Evolutionary conservation across 108 stramenopile genomes (phyloP), one percentile per base, ranked within the genome.

Genomic region (Poteriospumella lacustris): DNA sequence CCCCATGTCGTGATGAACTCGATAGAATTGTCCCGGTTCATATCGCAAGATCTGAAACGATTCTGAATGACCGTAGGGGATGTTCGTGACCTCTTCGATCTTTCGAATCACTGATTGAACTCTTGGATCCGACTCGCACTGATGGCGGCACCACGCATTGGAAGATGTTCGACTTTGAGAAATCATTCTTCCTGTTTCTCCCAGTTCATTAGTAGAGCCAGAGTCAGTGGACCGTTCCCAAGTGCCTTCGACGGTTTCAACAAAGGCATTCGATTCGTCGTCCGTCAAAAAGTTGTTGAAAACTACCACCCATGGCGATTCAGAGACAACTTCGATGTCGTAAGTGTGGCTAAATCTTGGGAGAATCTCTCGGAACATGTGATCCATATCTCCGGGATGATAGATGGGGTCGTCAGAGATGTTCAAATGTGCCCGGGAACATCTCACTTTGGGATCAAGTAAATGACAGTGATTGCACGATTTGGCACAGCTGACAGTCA

Each of bases 401-500:
- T 12, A 56, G 28, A 56, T 56, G 9, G 70, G 70, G 38, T 52
- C 12, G 42, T 5, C 36, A 33, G 40, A 42, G n/a, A 56, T 73
- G 41, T 73, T 73, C 70, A 73, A 73, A 19, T 9, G 3, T 34
- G 70, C 5, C 5, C 47, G 36, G 33, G 3, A n/a, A 73, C 70
- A 73, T 34, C 70, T 36, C 42, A 73, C 42, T 34, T 73, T 73
- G 9, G 70, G 44, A 73, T 73, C 70, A 73, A 24, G 70, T 34
- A 73, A 5, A 42, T 73, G 40, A 73, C 70, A 73, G 5, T n/a
- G 3, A 12, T 73, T 73, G 36, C 70, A 73, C 28, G 31, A 26
- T 3, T 12, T 12, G 9, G 70, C 9, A 73, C 70, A 73, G 31
- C 24, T 52, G 5, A 73, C 41, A 42, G 36, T 73, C 70, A 73